Percentiles rank a stretch among this genome's conserved stretches.
Conservation (phyloP, 2,329 filamentous ascomycete genomes). For the Botrytis byssoidea region DNA sequence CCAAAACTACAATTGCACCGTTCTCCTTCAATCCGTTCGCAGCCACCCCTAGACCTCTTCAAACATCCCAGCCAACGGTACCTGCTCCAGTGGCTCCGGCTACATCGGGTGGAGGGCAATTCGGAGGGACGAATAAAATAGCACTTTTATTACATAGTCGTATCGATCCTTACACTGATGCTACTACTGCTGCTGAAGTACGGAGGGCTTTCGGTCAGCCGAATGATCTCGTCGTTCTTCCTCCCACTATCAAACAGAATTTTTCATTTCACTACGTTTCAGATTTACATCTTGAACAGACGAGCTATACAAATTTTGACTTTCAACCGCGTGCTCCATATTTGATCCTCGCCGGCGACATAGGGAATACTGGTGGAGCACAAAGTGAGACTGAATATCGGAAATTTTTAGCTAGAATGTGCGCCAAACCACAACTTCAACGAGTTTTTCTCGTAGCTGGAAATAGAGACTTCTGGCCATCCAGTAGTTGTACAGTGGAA, state of each 20-base stretch:
- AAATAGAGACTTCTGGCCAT: constrained; percentile 3
- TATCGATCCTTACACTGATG: not conserved
- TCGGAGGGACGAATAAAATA: not conserved
- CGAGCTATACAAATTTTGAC: not conserved
- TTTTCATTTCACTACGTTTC: constrained; percentile 10
- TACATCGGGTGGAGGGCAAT: not conserved
- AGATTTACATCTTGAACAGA: constrained; percentile 15
- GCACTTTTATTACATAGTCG: not conserved
- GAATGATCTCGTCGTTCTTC: not conserved
- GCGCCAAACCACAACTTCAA: not conserved
- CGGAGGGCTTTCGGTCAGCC: not conserved
- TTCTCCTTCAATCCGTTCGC: not conserved
- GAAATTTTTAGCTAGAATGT: not conserved
- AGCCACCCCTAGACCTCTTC: not conserved
- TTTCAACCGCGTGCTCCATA: not conserved
- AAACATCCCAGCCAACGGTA: not conserved
- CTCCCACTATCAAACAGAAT: not conserved
- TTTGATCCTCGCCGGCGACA: constrained; percentile 4
- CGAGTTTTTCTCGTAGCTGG: constrained; percentile 8
- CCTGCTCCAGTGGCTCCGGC: not conserved
- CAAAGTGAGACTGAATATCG: not conserved
- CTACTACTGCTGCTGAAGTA: not conserved
- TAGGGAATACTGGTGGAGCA: not conserved
- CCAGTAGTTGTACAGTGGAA: not conserved
- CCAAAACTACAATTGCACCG: not conserved